Conservation (phyloP, 2,329 filamentous ascomycete species). For the Canariomyces notabilis region DNA sequence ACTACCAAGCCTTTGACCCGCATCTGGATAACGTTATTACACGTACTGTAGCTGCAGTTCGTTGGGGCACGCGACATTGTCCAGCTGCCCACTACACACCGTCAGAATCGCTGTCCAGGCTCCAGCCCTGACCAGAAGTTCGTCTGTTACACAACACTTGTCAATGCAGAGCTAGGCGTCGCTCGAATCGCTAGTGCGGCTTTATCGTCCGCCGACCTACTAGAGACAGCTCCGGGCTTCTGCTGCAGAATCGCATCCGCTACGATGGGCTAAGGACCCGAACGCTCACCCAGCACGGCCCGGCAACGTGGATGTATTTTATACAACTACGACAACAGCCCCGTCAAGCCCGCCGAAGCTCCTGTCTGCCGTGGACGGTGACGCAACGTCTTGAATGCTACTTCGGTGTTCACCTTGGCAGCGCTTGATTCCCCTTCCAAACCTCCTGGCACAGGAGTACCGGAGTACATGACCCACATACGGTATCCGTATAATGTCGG, state of each 20-base stretch:
- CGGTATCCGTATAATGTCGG: conserved; percentile 21
- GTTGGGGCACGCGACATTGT: no score
- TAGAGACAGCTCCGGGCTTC: no score
- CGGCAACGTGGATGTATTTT: neutral
- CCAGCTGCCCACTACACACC: neutral
- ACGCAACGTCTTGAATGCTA: conserved; percentile 1
- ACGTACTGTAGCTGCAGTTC: no score
- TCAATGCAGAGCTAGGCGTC: neutral
- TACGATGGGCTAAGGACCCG: conserved; percentile 9
- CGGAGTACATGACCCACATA: no score
- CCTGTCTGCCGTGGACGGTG: neutral
- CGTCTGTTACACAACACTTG: neutral
- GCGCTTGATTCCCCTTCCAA: neutral
- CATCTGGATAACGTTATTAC: no score
- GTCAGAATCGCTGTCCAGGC: neutral
- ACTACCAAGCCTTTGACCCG: no score
- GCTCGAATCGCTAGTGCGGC: neutral
- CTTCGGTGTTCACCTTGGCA: neutral
- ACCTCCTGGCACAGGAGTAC: neutral
- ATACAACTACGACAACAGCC: neutral
- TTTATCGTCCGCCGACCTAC: neutral
- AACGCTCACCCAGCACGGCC: neutral
- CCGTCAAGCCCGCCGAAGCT: conserved; percentile 5
- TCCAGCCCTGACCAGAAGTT: neutral
- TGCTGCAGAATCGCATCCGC: neutral